Conservation (phyloP, 805 yeast genomes). For the Metschnikowia continentalis region DNA sequence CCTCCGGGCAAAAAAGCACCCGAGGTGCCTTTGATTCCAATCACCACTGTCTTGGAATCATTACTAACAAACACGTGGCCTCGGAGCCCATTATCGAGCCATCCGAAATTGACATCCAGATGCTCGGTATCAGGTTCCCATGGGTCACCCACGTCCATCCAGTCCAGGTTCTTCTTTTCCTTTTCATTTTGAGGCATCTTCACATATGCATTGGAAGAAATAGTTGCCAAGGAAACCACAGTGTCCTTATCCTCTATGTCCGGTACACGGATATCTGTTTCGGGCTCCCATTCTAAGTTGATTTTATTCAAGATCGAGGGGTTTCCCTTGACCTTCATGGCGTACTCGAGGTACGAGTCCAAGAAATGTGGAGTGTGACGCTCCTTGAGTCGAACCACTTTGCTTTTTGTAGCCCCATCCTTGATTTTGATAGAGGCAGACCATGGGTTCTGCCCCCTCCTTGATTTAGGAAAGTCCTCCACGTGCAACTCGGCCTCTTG, state of each 20-base stretch:
- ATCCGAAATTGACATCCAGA: conserved; percentile 67
- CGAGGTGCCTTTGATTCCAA: conserved; percentile 87
- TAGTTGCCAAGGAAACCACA: conserved; percentile 67
- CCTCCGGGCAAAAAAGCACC: conserved; percentile 62
- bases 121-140: conserved; percentile 53
- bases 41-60: conserved; percentile 58
- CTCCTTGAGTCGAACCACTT: conserved; percentile 27
- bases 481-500: conserved; percentile 10
- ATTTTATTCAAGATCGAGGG: conserved; percentile 34
- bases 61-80: conserved; percentile 81
- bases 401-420: conserved; percentile 16
- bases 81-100: conserved; percentile 80
- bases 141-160: conserved; percentile 68
- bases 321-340: conserved; percentile 40
- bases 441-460: conserved; percentile 37
- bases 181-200: conserved; percentile 56
- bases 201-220: conserved; percentile 91
- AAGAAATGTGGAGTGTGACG: conserved; percentile 54
- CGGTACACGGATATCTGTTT: conserved; percentile 55
- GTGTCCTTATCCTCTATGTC: conserved; percentile 73
- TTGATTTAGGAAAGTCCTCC: conserved; percentile 35
- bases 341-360: conserved; percentile 61
- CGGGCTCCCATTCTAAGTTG: conserved; percentile 61
- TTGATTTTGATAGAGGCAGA: conserved; percentile 29
- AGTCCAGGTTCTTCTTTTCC: conserved; percentile 58